Evolutionary conservation across 2,329 filamentous ascomycete genomes (phyloP), one percentile per base, ranked within the genome.

Genomic region (Cytospora piceicola): DNA sequence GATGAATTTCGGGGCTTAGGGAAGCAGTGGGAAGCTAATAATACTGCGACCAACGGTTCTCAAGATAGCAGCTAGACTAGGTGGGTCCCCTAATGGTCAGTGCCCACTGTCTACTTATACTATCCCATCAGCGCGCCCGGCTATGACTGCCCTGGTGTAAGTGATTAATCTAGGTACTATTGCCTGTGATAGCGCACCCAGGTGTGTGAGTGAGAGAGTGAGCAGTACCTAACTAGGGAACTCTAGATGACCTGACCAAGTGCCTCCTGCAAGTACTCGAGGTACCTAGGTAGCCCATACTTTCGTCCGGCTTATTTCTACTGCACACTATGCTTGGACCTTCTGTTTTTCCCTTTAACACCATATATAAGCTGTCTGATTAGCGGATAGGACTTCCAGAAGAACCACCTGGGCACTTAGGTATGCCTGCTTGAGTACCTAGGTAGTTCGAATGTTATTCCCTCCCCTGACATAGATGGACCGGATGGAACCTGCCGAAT

Each of bases 1-100:
- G 61, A 63, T 63, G 61, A 63, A 63, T 63, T 63, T 57, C 61
- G 61, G 61, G 61, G 61, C 61, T 57, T 57, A 63, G 61, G 30
- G 42, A 63, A 57, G 61, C 61, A 57, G 56, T 57, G 61, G 30
- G 53, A 63, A 57, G 61, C 61, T 63, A 63, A 63, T 63, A 63
- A 63, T 63, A 63, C 39, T 63, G 61, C 42, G 42, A 57, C 61
- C 61, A 63, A 63, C 61, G 56, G 61, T 51, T 63, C 53, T 63
- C 53, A 63, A 63, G 61, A 63, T 63, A 63, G 61, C 61, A 63
- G 53, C 53, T 63, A 55, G 61, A 58, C 61, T 63, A 63, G 53
- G 61, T 63, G 61, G 61, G 61, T 63, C 61, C 61, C 17, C 14
- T 12, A 20, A 20, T 49, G 46, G 46, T 49, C 46, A 49, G n/a